phyloP scores from a whole-genome alignment of 108 stramenopile species.

The Skeletonema costatum region DNA sequence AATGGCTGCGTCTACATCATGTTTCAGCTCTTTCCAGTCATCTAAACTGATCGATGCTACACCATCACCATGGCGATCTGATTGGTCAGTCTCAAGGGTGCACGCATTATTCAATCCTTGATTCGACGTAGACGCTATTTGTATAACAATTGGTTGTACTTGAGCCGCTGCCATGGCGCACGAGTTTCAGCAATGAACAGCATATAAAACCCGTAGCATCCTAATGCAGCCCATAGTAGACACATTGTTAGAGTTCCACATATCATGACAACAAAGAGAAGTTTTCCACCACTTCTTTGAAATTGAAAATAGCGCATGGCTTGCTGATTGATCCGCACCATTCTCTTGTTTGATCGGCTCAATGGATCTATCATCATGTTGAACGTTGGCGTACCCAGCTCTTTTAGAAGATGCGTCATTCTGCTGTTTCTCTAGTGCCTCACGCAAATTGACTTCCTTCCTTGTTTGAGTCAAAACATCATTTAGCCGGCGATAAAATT shows the following conservation, averaged over 20 bases:
- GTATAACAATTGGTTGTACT: conserved; percentile 1
- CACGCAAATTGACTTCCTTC: conserved; percentile 5
- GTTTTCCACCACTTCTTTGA: conserved; percentile 18
- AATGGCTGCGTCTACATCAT: neutral
- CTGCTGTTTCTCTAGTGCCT: neutral
- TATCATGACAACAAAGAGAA: conserved; percentile 18
- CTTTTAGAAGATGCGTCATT: neutral
- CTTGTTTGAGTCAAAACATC: conserved; percentile 39
- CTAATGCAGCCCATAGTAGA: conserved; percentile 41
- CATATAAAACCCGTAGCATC: conserved; percentile 49
- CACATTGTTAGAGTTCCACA: conserved; percentile 9
- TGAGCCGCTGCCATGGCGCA: neutral
- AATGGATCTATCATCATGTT: neutral
- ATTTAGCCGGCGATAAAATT: conserved; percentile 54
- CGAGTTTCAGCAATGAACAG: conserved; percentile 23
- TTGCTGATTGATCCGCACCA: neutral
- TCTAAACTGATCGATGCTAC: conserved; percentile 8
- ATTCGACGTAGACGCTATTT: neutral
- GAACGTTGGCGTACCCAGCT: neutral
- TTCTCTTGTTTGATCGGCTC: neutral
- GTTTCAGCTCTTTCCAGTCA: neutral
- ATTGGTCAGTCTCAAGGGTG: neutral
- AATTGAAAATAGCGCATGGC: neutral
- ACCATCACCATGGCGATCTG: neutral
- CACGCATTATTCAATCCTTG: neutral